Base-by-base conservation (phyloP, 2,329 filamentous ascomycete species). In the Ophiostoma triangulosporum region DNA sequence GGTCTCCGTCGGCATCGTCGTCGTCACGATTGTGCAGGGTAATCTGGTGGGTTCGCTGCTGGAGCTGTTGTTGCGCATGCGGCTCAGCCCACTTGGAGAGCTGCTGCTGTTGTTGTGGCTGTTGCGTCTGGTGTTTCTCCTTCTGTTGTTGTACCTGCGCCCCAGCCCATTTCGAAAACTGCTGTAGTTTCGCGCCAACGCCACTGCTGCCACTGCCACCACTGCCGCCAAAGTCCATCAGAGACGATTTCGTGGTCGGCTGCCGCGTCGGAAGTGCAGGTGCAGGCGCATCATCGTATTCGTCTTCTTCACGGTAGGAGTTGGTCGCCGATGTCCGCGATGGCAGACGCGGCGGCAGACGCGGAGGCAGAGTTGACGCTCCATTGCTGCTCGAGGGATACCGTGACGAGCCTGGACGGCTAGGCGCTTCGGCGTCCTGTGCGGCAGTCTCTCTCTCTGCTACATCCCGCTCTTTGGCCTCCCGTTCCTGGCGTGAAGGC, bases 211-310 rank as follows among this genome's bases (percentile, higher is more conserved):
- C 36, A 2, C 36, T 20, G 9, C 36, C 6, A 15, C 26, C 29
- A 22, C 29, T 29, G 40, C 56, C 14, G 40, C 56, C 56, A 54
- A 63, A 62, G 12, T 66, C 65, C 36, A 61, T 57, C 22, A 66
- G 57, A 1, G 60, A 59, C 6, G 66, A 64, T 22, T 63, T 62
- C 27, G 38, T 40, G 5, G 70, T 70, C 0, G 73, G 64, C 45
- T 70, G 68, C 29, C 70, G 66, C 5, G 67, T 51, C 4, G 64
- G 66, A 11, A 65, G 59, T 4, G 62, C 38, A 70, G 76, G 62
- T 73, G 81, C 17, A 73, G 84, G 59, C 78, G 86, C 54, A 70
- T 86, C 68, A 76, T 83, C 53, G 17, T 62, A 60, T 11, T 60
- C 56, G 33, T 26, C 35, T n/a, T 50, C 49, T 38, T 50, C 31